These are phyloP conservation scores for Neopestalotiopsis rosae DNA, from an alignment of 2,329 filamentous ascomycete species.

Conservation along the genomic window DNA sequence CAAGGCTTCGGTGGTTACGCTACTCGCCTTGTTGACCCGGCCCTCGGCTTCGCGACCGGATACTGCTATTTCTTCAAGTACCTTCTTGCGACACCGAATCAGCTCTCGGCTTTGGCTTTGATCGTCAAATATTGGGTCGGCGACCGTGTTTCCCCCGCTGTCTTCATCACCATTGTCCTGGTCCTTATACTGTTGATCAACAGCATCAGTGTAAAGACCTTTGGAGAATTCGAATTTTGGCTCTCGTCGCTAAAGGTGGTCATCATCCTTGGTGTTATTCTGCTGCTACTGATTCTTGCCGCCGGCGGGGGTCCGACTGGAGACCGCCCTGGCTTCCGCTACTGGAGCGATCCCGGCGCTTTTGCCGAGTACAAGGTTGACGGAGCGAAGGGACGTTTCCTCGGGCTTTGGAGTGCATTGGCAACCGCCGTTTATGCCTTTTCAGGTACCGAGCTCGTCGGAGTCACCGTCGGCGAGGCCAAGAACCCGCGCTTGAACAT, in stretches of 20 bases:
- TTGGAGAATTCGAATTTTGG: conserved; percentile 14
- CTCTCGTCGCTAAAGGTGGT: conserved; percentile 16
- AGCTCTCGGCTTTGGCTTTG: background rate
- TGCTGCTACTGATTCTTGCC: conserved; percentile 6
- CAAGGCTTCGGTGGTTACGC: conserved; percentile 11
- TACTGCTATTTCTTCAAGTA: conserved; percentile 17
- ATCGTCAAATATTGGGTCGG: background rate
- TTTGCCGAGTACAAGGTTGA: conserved; percentile 14
- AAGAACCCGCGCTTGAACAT: conserved; percentile 8
- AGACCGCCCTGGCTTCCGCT: conserved; percentile 15
- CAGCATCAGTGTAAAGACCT: background rate
- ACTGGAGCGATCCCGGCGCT: conserved; percentile 14
- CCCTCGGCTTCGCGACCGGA: conserved; percentile 17
- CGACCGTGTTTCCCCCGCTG: background rate
- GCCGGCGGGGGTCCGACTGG: conserved; percentile 14
- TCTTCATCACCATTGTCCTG: background rate
- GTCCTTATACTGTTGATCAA: conserved; percentile 1
- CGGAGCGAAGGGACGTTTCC: background rate
- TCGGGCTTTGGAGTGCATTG: conserved; percentile 14
- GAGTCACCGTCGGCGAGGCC: background rate
- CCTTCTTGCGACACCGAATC: background rate
- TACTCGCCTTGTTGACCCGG: conserved; percentile 17
- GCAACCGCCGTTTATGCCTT: conserved; percentile 10
- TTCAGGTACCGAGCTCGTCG: conserved; percentile 7
- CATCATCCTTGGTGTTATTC: conserved; percentile 18